phyloP scores from a whole-genome alignment of 2,329 filamentous ascomycete genomes.

The Diplodia corticola region DNA sequence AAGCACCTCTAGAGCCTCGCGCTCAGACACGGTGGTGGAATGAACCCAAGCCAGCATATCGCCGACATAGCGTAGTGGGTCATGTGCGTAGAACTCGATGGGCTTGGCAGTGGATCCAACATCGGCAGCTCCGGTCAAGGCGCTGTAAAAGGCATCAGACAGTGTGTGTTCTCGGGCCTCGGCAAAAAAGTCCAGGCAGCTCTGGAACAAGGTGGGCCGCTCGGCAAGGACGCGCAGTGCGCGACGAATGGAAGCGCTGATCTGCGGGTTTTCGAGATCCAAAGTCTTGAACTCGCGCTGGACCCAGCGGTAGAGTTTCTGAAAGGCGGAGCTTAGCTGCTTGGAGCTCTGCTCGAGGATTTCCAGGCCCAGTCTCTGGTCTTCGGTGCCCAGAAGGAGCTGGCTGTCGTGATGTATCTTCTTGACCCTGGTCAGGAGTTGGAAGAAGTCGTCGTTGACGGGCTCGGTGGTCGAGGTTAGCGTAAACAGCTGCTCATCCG shows the following conservation, averaged over 20 bases:
- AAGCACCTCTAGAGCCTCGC: constrained; percentile 85
- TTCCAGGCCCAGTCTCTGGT: constrained; percentile 83
- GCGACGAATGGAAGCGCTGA: constrained; percentile 78
- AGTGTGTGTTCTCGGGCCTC: constrained; percentile 84
- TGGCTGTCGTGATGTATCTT: constrained; percentile 87
- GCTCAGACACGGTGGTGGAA: constrained; percentile 88
- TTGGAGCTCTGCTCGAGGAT: constrained; percentile 90
- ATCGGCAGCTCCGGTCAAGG: constrained; percentile 73
- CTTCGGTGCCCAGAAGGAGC: constrained; percentile 83
- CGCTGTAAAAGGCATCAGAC: constrained; percentile 84
- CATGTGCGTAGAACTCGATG: constrained; percentile 91
- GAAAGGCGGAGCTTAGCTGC: constrained; percentile 83
- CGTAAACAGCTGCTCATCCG: constrained; percentile 73
- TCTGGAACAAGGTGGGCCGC: constrained; percentile 86
- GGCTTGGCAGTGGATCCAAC: constrained; percentile 65
- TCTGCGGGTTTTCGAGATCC: constrained; percentile 91
- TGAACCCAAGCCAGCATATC: constrained; percentile 99
- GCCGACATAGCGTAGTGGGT: constrained; percentile 85
- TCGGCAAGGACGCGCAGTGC: constrained; percentile 87
- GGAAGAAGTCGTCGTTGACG: constrained; percentile 83
- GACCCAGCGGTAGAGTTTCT: constrained; percentile 95
- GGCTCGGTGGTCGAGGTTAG: constrained; percentile 78
- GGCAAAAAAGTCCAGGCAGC: constrained; percentile 88
- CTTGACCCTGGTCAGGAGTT: constrained; percentile 74
- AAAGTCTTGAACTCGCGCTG: constrained; percentile 89